Conservation (phyloP, 2,329 filamentous ascomycete species). For the Rhynchosporium secalis region DNA sequence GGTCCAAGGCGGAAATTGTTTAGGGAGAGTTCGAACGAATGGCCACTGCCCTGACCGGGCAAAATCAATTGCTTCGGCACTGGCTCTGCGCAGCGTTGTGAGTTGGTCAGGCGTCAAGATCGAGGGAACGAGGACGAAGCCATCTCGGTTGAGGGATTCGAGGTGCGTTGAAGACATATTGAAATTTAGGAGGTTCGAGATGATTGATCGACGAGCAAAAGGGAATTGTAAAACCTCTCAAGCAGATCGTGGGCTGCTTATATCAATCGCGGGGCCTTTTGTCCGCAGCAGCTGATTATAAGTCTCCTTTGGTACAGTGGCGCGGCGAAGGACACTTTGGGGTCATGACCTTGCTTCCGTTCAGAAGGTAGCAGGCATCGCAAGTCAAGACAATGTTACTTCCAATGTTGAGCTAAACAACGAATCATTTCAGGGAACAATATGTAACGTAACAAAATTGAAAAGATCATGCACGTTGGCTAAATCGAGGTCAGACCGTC, state of each 20-base stretch:
- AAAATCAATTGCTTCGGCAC: conserved; percentile 55
- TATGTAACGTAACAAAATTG: conserved; percentile 25
- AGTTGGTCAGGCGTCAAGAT: conserved; percentile 60
- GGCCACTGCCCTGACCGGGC: conserved; percentile 76
- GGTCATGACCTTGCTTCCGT: not conserved
- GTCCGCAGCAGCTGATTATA: not conserved
- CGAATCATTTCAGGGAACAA: not conserved
- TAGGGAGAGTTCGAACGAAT: conserved; percentile 78
- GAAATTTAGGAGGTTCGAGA: not conserved
- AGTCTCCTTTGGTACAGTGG: not conserved
- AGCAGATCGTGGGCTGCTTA: not conserved
- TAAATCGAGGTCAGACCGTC: not conserved
- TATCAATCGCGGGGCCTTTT: not conserved
- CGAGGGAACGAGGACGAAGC: conserved; percentile 72
- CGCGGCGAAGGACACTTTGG: not conserved
- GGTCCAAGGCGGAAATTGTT: conserved; percentile 90
- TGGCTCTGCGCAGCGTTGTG: conserved; percentile 58
- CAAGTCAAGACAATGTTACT: conserved; percentile 1
- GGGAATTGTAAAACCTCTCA: too few relatives aligned
- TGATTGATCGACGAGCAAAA: not conserved
- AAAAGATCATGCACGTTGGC: not conserved
- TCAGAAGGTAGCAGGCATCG: not conserved
- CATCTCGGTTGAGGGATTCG: conserved; percentile 61
- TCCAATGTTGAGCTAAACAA: not conserved
- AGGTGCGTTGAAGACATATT: conserved; percentile 31